Conservation (phyloP, 192 early-diverging fungal genomes). For the Gigaspora rosea region DNA sequence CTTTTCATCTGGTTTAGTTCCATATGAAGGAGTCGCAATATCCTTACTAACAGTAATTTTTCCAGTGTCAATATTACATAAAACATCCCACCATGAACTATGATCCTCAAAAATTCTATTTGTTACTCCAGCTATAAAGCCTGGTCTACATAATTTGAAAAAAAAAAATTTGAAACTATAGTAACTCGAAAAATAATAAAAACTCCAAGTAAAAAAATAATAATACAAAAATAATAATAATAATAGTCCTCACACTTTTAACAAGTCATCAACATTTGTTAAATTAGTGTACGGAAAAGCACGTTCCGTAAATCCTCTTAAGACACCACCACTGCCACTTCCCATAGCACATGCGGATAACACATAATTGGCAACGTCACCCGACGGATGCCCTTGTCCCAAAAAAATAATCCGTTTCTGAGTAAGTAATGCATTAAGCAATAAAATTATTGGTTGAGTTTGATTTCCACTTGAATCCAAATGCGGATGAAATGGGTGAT, state of each 20-base stretch:
- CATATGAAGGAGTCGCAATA: conserved; percentile 36
- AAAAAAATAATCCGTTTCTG: conserved; percentile 92
- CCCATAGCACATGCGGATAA: conserved; percentile 87
- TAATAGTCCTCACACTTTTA: conserved; percentile 63
- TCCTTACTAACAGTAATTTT: conserved; percentile 91
- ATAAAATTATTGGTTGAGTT: conserved; percentile 84
- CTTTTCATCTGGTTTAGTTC: conserved; percentile 21
- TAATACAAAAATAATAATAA: background rate
- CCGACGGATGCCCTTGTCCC: conserved; percentile 85
- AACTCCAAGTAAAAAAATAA: background rate
- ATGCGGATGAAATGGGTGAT: conserved; percentile 78
- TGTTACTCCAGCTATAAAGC: conserved; percentile 95
- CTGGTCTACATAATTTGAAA: conserved; percentile 51
- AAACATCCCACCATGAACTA: conserved; percentile 93
- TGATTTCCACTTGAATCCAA: conserved; percentile 81
- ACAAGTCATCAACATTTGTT: conserved; percentile 81
- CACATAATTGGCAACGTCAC: conserved; percentile 92
- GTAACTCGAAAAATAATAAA: background rate
- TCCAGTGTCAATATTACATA: conserved; percentile 92
- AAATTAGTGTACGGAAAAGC: conserved; percentile 91
- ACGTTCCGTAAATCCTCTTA: conserved; percentile 84
- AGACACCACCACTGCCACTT: conserved; percentile 84
- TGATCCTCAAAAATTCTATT: conserved; percentile 96
- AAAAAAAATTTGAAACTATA: no score
- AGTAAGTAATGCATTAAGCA: conserved; percentile 89